These are phyloP conservation scores for Starmerella bombi DNA, from an alignment of 805 yeast genomes.

Conservation along the genomic window DNA sequence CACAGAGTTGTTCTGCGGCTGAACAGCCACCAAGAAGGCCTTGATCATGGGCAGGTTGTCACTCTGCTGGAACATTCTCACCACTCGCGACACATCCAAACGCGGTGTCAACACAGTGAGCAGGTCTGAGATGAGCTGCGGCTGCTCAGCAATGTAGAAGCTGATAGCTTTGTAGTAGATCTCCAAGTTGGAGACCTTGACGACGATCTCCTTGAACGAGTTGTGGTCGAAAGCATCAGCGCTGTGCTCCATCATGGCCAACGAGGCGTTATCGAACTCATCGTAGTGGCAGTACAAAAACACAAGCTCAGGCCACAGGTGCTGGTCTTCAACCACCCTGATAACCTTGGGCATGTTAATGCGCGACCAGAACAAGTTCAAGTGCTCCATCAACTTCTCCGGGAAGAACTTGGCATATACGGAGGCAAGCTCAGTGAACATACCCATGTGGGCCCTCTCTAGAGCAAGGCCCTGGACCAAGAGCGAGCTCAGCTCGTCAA, in stretches of 20 bases:
- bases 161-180: constrained; percentile 94
- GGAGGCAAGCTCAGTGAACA: constrained; percentile 92
- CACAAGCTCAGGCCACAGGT: constrained; percentile 89
- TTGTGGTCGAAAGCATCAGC: constrained; percentile 87
- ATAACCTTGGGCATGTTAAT: constrained; percentile 94
- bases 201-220: constrained; percentile 86
- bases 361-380: constrained; percentile 96
- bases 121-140: constrained; percentile 76
- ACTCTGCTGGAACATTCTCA: constrained; percentile 83
- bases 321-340: constrained; percentile 84
- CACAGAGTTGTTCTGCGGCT: constrained; percentile 76
- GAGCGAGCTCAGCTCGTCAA: constrained; percentile 77
- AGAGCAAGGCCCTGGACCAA: constrained; percentile 92
- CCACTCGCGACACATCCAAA: constrained; percentile 87
- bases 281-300: constrained; percentile 96
- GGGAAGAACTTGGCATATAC: constrained; percentile 85
- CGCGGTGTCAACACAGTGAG: constrained; percentile 74
- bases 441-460: constrained; percentile 99
- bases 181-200: constrained; percentile 90
- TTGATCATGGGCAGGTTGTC: constrained; percentile 93
- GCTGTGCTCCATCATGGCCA: constrained; percentile 90
- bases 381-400: constrained; percentile 83
- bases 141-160: constrained; percentile 86
- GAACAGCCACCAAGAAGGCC: constrained; percentile 84
- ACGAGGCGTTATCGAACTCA: constrained; percentile 97